Conservation (phyloP, 192 early-diverging fungal genomes). For the Lobosporangium transversale region DNA sequence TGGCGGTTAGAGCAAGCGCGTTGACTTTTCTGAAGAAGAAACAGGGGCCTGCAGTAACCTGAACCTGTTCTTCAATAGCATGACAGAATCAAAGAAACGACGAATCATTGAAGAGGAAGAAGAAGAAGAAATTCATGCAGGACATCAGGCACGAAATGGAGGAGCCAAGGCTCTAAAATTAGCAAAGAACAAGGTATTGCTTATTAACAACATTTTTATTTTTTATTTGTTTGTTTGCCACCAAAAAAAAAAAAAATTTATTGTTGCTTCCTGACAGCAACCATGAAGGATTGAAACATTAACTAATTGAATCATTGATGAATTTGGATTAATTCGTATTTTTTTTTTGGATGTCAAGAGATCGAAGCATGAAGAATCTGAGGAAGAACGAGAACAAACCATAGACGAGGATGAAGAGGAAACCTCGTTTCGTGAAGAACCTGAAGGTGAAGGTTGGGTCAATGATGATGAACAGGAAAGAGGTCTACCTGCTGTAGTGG, state of each 20-base stretch:
- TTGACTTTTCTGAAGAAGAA: too few relatives aligned
- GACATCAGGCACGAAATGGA: not conserved
- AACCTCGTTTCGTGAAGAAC: slow-evolving; percentile 19
- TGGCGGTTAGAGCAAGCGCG: too few relatives aligned
- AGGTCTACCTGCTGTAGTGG: not conserved
- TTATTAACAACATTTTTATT: too few relatives aligned
- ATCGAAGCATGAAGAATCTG: slow-evolving; percentile 10
- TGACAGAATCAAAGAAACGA: slow-evolving; percentile 38
- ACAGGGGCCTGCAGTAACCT: too few relatives aligned
- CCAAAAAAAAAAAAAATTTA: slow-evolving; percentile 7
- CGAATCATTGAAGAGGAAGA: slow-evolving; percentile 41
- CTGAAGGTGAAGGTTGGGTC: slow-evolving; percentile 24
- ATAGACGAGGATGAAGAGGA: slow-evolving; percentile 29
- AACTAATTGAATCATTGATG: too few relatives aligned
- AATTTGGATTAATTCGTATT: too few relatives aligned
- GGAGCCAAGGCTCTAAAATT: slow-evolving; percentile 3
- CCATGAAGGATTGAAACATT: not conserved
- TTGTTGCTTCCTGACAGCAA: not conserved
- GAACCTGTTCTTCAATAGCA: too few relatives aligned
- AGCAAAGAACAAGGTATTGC: slow-evolving; percentile 31
- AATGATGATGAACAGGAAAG: not conserved
- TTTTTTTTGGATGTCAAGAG: slow-evolving; percentile 8
- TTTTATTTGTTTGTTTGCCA: slow-evolving; percentile 9
- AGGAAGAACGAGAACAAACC: slow-evolving; percentile 3
- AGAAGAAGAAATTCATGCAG: slow-evolving; percentile 13